These are phyloP conservation scores for Macadamia tetraphylla DNA, from an alignment of 164 flowering plant species.

Conservation along the genomic window DNA sequence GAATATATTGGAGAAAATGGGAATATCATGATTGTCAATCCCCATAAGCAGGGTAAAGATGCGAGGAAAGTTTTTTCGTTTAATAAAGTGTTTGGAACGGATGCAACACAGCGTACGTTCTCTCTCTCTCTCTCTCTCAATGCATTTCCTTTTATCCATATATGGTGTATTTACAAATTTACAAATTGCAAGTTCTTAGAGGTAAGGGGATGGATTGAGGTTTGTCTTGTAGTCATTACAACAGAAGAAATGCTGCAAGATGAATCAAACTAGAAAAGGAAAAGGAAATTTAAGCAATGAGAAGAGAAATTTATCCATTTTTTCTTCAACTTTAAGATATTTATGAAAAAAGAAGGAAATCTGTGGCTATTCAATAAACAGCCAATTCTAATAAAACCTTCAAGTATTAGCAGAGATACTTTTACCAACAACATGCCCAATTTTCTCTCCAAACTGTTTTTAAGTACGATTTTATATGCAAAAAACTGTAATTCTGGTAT, in stretches of 20 bases:
- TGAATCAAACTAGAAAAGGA: neutral
- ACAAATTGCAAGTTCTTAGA: neutral
- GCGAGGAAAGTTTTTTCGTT: slow-evolving; percentile 61
- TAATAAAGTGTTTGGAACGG: slow-evolving; percentile 68
- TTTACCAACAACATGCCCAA: neutral
- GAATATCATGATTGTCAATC: slow-evolving; percentile 68
- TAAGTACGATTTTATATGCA: neutral
- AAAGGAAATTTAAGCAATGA: neutral
- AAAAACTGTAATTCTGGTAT: neutral
- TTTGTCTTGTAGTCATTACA: neutral
- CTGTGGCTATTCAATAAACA: neutral
- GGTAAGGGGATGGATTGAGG: neutral
- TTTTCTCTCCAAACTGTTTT: too few species aligned
- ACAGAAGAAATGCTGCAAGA: neutral
- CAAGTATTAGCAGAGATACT: neutral
- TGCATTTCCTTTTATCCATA: neutral
- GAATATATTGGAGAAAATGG: slow-evolving; percentile 93
- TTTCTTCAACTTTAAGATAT: neutral
- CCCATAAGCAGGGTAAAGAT: slow-evolving; percentile 71
- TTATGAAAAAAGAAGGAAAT: neutral
- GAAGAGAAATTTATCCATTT: neutral
- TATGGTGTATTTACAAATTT: neutral
- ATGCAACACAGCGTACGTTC: slow-evolving; percentile 57
- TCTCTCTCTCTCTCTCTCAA: slow-evolving; percentile 1
- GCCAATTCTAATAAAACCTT: neutral